Evolutionary conservation across 306 rosid genomes (phyloP), one percentile per base, ranked within the genome.

Genomic region (Morella rubra): DNA sequence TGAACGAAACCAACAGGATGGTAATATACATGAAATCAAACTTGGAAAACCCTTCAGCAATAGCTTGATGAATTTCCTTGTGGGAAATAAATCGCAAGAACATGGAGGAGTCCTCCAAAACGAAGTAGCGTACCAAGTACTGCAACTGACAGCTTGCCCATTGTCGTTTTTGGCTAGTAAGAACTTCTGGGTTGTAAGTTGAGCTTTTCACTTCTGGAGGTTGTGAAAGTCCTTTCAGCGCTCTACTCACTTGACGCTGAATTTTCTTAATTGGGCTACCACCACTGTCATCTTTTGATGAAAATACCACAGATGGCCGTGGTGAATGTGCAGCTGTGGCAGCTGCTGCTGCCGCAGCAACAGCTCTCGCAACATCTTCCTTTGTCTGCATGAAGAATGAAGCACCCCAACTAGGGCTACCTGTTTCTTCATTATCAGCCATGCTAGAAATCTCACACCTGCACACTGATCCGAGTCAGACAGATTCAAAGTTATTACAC

Each of bases 61-160:
- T 18, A 42, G 44, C 58, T 20, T 54, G 24, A 60, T 20, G 37
- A 55, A 11, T 51, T 18, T 11, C 41, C 68, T 51, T 15, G 74
- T 45, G 8, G 19, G 16, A 67, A 56, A 58, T 9, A 44, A 71
- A 58, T 19, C 42, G 14, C 75, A 66, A 3, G 14, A 62, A 47
- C 47, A 51, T 47, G 19, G 46, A 61, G 9, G 2, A 14, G 44
- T 73, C 71, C 69, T 58, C 56, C 20, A 18, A 64, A 58, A 73
- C 61, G 19, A 73, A 74, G 72, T 44, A 15, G 44, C 85, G 49
- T 81, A 88, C 92, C 92, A 88, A 80, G 83, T 86, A 80, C 72
- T 91, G 93, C 83, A 91, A 80, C 85, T 93, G 97, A 85, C 87
- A 88, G 82, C 77, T 90, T 72, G 96, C 96, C 98, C 98, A 93